Base-by-base conservation (phyloP, 1,284 basidiomycete genomes). In the Dichomitus squalens region DNA sequence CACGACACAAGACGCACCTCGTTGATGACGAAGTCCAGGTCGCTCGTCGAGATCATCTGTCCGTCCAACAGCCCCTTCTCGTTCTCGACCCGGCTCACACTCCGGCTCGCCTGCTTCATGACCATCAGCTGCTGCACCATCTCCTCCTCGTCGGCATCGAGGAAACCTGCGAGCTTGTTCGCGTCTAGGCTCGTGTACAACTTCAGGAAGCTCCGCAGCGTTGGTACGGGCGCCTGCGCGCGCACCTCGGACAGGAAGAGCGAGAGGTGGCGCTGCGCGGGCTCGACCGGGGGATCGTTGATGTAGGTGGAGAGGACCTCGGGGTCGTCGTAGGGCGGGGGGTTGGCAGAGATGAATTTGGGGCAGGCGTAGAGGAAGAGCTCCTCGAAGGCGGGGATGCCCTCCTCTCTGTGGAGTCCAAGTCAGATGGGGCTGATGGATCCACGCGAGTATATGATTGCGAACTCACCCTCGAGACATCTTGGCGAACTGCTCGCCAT, bases 81-180 rank as follows among this genome's bases (percentile, higher is more conserved):
- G 55, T 67, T 67, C 27, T 69, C 72, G 31, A 84, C 80, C 1
- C 87, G 77, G 64, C 87, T 85, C 58, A 92, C 78, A 56, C 84
- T 87, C 70, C 92, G 84, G 66, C 90, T 93, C 1, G 88, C 87
- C 63, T 90, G 88, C 79, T 99, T 98, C 78, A 97, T 86, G 46
- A 95, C 89, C 94, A 98, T 98, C 82, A 98, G 85, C 82, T 96
- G 93, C 77, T 96, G 92, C 54, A 98, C 83, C 66, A 98, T 88
- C 72, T 95, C 92, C 72, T 98, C 96, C 76, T 98, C 95, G 66
- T 93, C 92, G 14, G 86, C 83, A 63, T 90, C 90, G 49, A 97
- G 79, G 83, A 98, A 96, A 61, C 87, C 87, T 1, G 96, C 91
- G 33, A 99, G 84, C 77, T 98, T 98, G 70, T 85, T 85, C 7